A percentile compares a stretch with the other conserved stretches of the same genome.
Conservation (phyloP, 1,139 yeast genomes). For the Geotrichum siamense region DNA sequence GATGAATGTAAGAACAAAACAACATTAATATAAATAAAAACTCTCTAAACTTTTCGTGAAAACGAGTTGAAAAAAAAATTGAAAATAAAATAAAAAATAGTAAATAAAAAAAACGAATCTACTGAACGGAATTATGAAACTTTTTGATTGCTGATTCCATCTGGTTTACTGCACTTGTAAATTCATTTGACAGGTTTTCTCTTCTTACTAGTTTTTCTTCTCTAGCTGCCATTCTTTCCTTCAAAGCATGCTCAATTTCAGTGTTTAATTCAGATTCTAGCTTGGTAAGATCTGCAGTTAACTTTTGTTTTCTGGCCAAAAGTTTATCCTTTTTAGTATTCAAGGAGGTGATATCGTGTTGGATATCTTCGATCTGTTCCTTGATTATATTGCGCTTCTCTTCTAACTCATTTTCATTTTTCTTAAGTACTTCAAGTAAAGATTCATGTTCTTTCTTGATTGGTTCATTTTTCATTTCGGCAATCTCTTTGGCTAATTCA, state of each 20-base stretch:
- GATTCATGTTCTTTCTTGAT: slow-evolving; percentile 23
- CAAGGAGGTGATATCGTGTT: slow-evolving; percentile 22
- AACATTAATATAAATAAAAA: too few species aligned
- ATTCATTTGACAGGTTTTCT: slow-evolving; percentile 29
- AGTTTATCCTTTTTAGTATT: slow-evolving; percentile 26
- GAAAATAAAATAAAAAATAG: too few species aligned
- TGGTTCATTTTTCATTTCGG: slow-evolving; percentile 19
- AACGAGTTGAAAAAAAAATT: too few species aligned
- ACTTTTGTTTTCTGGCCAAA: slow-evolving; percentile 22
- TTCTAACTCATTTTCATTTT: slow-evolving; percentile 19
- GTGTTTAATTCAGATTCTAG: slow-evolving; percentile 22
- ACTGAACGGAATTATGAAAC: too few species aligned
- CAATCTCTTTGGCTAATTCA: slow-evolving; percentile 19
- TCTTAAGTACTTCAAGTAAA: slow-evolving; percentile 18
- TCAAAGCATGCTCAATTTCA: slow-evolving; percentile 16
- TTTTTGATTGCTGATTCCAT: slow-evolving; percentile 24
- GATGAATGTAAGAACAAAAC: too few species aligned
- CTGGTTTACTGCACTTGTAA: slow-evolving; percentile 32
- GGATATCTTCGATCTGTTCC: slow-evolving; percentile 21
- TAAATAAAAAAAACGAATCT: too few species aligned
- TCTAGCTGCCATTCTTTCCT: slow-evolving; percentile 19
- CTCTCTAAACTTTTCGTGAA: too few species aligned
- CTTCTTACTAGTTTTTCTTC: slow-evolving; percentile 22
- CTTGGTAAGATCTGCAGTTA: slow-evolving; percentile 21
- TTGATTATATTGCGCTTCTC: slow-evolving; percentile 16